A percentile compares a stretch with the other conserved stretches of the same genome.
Evolutionary conservation across 768 basidiomycete species (phyloP).

Genomic region (Neoboletus magnificus): DNA sequence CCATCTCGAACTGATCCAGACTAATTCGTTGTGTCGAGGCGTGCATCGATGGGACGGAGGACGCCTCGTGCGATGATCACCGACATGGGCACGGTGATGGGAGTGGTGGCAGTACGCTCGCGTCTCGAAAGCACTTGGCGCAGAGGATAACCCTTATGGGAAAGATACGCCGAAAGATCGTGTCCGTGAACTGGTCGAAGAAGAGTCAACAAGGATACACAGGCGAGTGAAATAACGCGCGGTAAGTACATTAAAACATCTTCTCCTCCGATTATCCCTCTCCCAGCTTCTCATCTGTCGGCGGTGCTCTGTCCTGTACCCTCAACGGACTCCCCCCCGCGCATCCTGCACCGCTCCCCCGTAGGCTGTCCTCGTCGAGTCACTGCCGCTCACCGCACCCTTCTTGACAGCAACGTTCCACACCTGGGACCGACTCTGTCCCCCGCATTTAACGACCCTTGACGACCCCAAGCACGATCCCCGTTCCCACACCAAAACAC

Average conservation of each 20-base stretch:
- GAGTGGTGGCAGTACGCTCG: slow-evolving; percentile 23
- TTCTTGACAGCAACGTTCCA: slow-evolving; percentile 1
- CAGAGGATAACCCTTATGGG: slow-evolving; percentile 30
- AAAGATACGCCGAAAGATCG: slow-evolving; percentile 30
- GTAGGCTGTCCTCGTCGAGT: slow-evolving; percentile 9
- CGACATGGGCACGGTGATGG: slow-evolving; percentile 16
- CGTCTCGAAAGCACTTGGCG: slow-evolving; percentile 18
- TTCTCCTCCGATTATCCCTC: slow-evolving; percentile 6
- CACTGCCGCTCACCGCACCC: not conserved
- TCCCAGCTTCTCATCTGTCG: slow-evolving; percentile 6
- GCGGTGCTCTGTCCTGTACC: slow-evolving; percentile 18
- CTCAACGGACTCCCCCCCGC: not conserved
- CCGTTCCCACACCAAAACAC: not conserved
- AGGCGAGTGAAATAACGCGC: slow-evolving; percentile 18
- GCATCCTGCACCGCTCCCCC: slow-evolving; percentile 2
- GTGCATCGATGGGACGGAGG: not conserved
- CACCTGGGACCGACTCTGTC: not conserved
- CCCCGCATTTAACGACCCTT: slow-evolving; percentile 27
- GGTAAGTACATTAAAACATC: slow-evolving; percentile 20
- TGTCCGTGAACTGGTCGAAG: slow-evolving; percentile 15
- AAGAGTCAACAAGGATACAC: slow-evolving; percentile 32
- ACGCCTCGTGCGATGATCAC: slow-evolving; percentile 28
- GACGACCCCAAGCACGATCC: slow-evolving; percentile 23
- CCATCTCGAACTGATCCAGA: slow-evolving; percentile 16
- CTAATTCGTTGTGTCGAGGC: not conserved